Evolutionary conservation across 2,329 filamentous ascomycete genomes (phyloP), one percentile per base, ranked within the genome.

Genomic region (Xylaria sp.): DNA sequence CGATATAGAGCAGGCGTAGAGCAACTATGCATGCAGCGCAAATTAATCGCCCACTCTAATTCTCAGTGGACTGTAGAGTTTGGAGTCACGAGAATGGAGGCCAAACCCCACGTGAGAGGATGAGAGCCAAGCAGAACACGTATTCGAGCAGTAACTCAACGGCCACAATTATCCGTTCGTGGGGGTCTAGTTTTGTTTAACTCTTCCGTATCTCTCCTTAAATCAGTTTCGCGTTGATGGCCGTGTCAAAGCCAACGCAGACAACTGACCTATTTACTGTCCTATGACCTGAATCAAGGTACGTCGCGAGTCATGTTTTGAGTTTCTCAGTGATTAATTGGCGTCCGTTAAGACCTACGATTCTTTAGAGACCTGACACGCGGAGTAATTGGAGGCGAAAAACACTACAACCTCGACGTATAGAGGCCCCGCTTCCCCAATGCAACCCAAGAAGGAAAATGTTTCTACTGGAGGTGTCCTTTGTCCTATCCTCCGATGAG

Each of bases 41-140:
- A 61, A 65, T 62, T 60, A 68, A 56, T 56, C 31, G 17, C 57
- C 58, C 56, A 63, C 46, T 46, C 38, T 6, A 31, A n/a, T 33
- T 23, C 40, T n/a, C 28, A 33, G 40, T 11, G 13, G 56, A 42
- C 23, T 17, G 23, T 44, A 31, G 15, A 26, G 4, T 38, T 49
- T 26, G 4, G 20, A 28, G 31, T 26, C 38, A 28, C 20, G 44
- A 23, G 58, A 26, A 56, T 58, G 54, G 54, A 38, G 31, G 33
- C 10, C 53, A 4, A 38, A 38, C 53, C 53, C 33, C 33, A 17
- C 31, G 9, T 56, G 33, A 38, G 7, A 4, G 13, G 51, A 56
- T 38, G 31, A 23, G 53, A 56, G 31, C 10, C 31, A 56, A 38
- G 53, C 31, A 38, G 5, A 23, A 23, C 15, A 56, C 38, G 53